phyloP scores from a whole-genome alignment of 2,329 filamentous ascomycete species.

The Drechslerella stenobrocha region DNA sequence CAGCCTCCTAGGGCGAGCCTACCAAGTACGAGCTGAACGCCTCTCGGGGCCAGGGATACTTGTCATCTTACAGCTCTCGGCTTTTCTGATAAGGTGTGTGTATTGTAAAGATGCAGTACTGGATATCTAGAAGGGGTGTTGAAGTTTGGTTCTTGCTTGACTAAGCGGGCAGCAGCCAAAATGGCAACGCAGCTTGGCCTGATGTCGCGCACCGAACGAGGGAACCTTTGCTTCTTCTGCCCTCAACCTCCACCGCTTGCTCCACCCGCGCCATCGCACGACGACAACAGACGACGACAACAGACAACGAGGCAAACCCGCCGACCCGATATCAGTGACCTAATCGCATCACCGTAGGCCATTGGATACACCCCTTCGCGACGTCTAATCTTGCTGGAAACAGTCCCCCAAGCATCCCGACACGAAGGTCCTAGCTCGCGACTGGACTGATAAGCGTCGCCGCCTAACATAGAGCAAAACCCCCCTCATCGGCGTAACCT shows the following conservation, averaged over 20 bases:
- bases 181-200: background rate
- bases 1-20: background rate
- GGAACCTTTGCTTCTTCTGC: background rate
- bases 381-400: background rate
- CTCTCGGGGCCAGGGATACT: background rate
- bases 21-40: background rate
- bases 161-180: background rate
- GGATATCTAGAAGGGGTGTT: too few relatives aligned
- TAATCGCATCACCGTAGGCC: background rate
- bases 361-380: background rate
- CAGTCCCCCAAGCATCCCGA: background rate
- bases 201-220: too few relatives aligned
- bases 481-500: slow-evolving; percentile 45
- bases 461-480: slow-evolving; percentile 30
- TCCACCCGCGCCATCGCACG: slow-evolving; percentile 16
- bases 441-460: slow-evolving; percentile 32
- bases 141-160: slow-evolving; percentile 1
- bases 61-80: slow-evolving; percentile 1
- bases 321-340: background rate
- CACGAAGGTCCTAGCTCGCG: slow-evolving; percentile 22
- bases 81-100: too few relatives aligned
- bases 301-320: too few relatives aligned
- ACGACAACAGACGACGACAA: background rate
- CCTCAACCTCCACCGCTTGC: slow-evolving; percentile 13
- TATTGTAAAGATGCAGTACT: too few relatives aligned